phyloP scores from a whole-genome alignment of 768 basidiomycete genomes.

The Boletales sp. region DNA sequence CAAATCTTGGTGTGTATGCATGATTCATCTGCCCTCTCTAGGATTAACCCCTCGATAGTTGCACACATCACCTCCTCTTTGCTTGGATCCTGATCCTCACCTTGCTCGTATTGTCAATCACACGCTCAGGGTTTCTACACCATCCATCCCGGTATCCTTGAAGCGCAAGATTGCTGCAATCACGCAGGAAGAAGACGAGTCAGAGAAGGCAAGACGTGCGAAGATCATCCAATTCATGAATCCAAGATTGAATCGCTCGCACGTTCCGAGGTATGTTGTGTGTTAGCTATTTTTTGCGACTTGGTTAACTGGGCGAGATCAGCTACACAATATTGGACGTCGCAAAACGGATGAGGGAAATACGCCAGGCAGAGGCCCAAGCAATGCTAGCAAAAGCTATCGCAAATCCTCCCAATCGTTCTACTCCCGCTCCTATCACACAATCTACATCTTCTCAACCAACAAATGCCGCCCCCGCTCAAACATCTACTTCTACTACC shows the following conservation, averaged over 20 bases:
- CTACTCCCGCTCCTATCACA: conserved; percentile 26
- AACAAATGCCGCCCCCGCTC: conserved; percentile 30
- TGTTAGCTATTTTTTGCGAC: not conserved
- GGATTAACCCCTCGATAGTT: conserved; percentile 42
- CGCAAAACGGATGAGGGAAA: conserved; percentile 31
- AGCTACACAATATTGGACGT: conserved; percentile 62
- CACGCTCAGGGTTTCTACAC: conserved; percentile 66
- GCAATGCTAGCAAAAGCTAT: conserved; percentile 22
- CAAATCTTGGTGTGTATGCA: conserved; percentile 64
- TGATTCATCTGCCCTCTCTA: not conserved
- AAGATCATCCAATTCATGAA: conserved; percentile 83
- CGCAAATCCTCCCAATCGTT: conserved; percentile 28
- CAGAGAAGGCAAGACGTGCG: conserved; percentile 63
- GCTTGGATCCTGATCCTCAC: conserved; percentile 76
- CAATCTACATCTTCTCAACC: conserved; percentile 35
- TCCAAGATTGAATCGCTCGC: conserved; percentile 46
- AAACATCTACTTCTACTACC: conserved; percentile 22
- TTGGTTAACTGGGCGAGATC: conserved; percentile 1
- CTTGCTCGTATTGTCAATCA: conserved; percentile 74
- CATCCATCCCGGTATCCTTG: conserved; percentile 66
- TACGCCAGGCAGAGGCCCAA: conserved; percentile 23
- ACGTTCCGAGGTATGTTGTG: conserved; percentile 45
- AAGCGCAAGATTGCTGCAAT: conserved; percentile 72
- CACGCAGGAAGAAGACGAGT: conserved; percentile 74
- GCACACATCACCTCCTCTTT: conserved; percentile 71